Percentiles rank a stretch among this genome's conserved stretches.
Conservation (phyloP, 164 flowering plant species). For the Euptelea pleiosperma region DNA sequence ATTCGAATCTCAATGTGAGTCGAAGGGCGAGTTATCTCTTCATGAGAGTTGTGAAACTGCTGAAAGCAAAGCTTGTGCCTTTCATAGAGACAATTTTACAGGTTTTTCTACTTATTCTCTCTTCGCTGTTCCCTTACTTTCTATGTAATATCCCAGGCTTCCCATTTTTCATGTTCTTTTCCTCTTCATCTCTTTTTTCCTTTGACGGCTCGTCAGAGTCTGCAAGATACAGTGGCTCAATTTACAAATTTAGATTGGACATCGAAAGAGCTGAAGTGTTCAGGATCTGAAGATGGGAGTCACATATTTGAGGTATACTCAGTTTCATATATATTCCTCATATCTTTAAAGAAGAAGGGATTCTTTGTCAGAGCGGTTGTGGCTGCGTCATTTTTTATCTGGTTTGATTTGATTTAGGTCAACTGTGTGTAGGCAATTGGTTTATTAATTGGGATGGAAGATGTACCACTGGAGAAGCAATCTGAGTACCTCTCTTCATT, state of each 20-base stretch:
- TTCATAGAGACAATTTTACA: constrained; percentile 82
- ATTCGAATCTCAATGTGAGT: constrained; percentile 76
- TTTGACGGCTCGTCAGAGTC: constrained; percentile 47
- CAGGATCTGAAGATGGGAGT: constrained; percentile 86
- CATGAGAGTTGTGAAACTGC: constrained; percentile 83
- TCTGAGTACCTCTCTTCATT: constrained; percentile 77
- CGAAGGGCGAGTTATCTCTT: constrained; percentile 93
- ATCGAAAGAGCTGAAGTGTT: constrained; percentile 38
- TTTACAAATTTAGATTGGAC: constrained; percentile 54
- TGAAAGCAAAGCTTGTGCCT: constrained; percentile 87
- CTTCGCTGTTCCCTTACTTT: no score
- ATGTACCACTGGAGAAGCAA: constrained; percentile 80
- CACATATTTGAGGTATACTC: constrained; percentile 93
- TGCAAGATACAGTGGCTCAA: constrained; percentile 76
- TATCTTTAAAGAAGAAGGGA: not conserved
- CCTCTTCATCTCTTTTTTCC: not conserved
- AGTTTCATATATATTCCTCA: not conserved
- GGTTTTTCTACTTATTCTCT: no score
- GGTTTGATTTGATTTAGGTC: constrained; percentile 3
- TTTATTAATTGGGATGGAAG: constrained; percentile 93
- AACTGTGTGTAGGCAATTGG: constrained; percentile 75
- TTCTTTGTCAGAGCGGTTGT: not conserved
- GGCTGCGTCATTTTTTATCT: constrained; percentile 1
- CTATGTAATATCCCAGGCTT: no score
- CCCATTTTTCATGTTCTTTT: constrained; percentile 3